Evolutionary conservation across 345 rosid genomes (phyloP), one percentile per base, ranked within the genome.

Genomic region (Psidium friedrichsthalianum): DNA sequence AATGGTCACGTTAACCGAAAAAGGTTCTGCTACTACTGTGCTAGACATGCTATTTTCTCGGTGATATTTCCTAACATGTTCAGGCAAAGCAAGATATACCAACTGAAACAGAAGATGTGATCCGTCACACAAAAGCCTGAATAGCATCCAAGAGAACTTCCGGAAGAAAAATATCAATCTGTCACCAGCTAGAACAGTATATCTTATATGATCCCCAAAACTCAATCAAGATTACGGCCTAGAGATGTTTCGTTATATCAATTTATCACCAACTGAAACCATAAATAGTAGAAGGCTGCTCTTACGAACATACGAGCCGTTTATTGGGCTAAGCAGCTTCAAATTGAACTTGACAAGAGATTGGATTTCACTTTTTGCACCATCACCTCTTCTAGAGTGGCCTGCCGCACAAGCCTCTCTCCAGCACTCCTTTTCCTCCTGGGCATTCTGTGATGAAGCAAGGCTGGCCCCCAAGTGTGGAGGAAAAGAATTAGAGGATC

Each of bases 291-390:
- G 40, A 51, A 40, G 47, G 40, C 29, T 29, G 47, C 78, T 52
- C n/a, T 8, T 57, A 61, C 12, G 56, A 81, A 83, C 58, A 56
- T 87, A 94, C 96, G 88, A 94, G 86, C 76, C 22, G 85, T 80
- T 91, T 92, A 52, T 83, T 86, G 58, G n/a, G 82, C 88, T 87
- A 84, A 93, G 88, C 76, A 90, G 88, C 90, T 93, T 93, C 88
- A 94, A 87, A 89, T 91, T 93, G 84, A 85, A 91, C 90, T 93
- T 94, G 82, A 94, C 95, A 56, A 94, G 90, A 69, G 93, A 89
- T 74, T 87, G 94, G 56, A 93, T 91, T 88, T 90, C 95, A 56
- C 88, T 87, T 86, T 93, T 91, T 44, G 91, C 92, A 84, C 74
- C 83, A 12, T 86, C 90, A 42, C 86, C 86, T 76, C 59, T 82